phyloP scores from a whole-genome alignment of 139 green algal species.

The Chara braunii region DNA sequence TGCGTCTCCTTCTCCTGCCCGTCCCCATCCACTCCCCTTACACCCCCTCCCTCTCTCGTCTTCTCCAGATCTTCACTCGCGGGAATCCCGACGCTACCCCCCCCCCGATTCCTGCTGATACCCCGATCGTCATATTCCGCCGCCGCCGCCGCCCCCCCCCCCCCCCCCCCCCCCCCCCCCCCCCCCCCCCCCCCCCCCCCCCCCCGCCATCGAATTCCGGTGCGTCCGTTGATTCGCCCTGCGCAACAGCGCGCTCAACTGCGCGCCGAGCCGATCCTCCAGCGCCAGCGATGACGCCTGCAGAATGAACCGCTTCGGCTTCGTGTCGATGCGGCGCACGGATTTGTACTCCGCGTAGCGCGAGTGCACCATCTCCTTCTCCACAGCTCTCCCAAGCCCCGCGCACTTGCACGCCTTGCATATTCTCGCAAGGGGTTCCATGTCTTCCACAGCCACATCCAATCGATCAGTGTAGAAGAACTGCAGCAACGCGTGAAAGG shows the following conservation, averaged over 20 bases:
- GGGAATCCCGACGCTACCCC: too few species aligned
- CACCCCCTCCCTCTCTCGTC: not conserved
- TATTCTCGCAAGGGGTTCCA: constrained; percentile 20
- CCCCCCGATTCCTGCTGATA: too few species aligned
- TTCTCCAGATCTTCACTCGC: not conserved
- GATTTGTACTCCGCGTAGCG: constrained; percentile 28
- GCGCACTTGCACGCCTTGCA: constrained; percentile 17
- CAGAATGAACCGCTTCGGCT: constrained; percentile 23
- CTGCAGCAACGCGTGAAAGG: constrained; percentile 12
- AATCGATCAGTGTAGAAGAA: constrained; percentile 38
- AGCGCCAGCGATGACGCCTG: constrained; percentile 2
- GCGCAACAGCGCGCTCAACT: too few species aligned
- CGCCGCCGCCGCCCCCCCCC: too few species aligned
- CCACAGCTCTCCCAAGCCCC: not conserved
- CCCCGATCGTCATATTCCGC: too few species aligned
- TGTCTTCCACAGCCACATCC: constrained; percentile 33
- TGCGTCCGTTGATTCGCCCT: too few species aligned
- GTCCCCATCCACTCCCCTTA: not conserved
- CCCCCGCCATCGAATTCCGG: too few species aligned
- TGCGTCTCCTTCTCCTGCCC: constrained; percentile 3
- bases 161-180: too few species aligned
- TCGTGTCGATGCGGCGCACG: not conserved
- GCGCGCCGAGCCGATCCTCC: constrained; percentile 12
- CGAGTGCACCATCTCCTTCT: constrained; percentile 20
- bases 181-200: too few species aligned